Percentiles rank a stretch among this genome's conserved stretches.
These are phyloP conservation scores for Stachybotrys elegans DNA, from an alignment of 2,329 filamentous ascomycete genomes.

Conservation along the genomic window DNA sequence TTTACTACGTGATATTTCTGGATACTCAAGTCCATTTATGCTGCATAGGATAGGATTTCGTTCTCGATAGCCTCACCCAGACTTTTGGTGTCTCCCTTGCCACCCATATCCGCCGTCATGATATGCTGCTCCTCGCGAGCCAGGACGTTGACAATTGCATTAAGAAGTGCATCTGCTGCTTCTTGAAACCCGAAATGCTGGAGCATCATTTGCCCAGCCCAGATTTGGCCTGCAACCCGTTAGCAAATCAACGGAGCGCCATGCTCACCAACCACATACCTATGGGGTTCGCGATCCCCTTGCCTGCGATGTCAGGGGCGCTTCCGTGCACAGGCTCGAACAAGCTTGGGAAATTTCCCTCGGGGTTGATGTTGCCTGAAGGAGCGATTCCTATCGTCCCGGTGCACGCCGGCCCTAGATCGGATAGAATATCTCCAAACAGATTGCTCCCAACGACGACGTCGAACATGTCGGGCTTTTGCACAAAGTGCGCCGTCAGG, in stretches of 20 bases:
- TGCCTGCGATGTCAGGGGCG: conserved; percentile 68
- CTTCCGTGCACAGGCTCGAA: conserved; percentile 67
- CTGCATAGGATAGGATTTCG: too few relatives aligned
- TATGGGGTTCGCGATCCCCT: conserved; percentile 70
- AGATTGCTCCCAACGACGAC: conserved; percentile 62
- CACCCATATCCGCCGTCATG: conserved; percentile 26
- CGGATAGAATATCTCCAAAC: conserved; percentile 63
- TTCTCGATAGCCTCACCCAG: conserved; percentile 15
- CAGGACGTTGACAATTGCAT: conserved; percentile 60
- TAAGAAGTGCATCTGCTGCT: conserved; percentile 47
- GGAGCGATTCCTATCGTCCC: conserved; percentile 71
- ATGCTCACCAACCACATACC: too few relatives aligned
- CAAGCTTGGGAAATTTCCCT: conserved; percentile 44
- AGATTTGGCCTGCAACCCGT: too few relatives aligned
- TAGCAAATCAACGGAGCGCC: too few relatives aligned
- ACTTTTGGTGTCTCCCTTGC: conserved; percentile 17
- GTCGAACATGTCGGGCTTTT: conserved; percentile 54
- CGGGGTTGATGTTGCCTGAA: conserved; percentile 63
- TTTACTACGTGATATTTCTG: too few relatives aligned
- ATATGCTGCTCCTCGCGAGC: conserved; percentile 30
- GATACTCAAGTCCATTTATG: too few relatives aligned
- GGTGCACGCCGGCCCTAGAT: conserved; percentile 64
- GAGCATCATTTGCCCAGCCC: conserved; percentile 62
- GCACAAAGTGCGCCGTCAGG: conserved; percentile 59
- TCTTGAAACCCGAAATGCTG: conserved; percentile 18